Evolutionary conservation across 208 protist species (phyloP).

Genomic region (Acanthamoeba triangularis): DNA sequence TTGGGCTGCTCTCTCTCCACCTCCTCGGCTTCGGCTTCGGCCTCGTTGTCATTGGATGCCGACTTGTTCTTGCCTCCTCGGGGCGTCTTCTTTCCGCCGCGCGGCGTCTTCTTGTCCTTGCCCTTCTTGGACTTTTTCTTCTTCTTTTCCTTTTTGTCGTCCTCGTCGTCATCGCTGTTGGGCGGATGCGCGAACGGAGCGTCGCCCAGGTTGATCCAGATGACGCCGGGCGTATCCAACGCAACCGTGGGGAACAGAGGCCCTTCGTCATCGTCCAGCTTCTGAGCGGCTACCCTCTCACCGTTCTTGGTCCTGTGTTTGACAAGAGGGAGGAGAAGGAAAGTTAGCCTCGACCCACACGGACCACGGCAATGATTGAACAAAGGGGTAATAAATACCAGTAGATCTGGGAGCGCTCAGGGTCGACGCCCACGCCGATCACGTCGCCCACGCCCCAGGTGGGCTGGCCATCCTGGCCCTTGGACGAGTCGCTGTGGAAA

Average conservation of each 20-base stretch:
- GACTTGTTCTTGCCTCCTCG: background rate
- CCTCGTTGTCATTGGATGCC: background rate
- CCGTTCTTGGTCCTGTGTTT: constrained; percentile 69
- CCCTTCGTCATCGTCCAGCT: constrained; percentile 51
- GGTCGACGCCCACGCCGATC: constrained; percentile 60
- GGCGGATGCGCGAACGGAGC: constrained; percentile 10
- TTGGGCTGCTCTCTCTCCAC: background rate
- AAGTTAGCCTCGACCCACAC: too few species aligned
- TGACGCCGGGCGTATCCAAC: background rate
- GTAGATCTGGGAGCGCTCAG: background rate
- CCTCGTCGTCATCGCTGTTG: background rate
- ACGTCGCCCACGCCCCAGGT: constrained; percentile 65
- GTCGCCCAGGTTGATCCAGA: constrained; percentile 60
- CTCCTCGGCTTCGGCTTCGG: background rate
- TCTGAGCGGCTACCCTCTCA: background rate
- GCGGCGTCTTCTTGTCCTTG: constrained; percentile 63
- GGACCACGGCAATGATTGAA: background rate
- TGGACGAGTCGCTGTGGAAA: background rate
- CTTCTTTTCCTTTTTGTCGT: constrained; percentile 57
- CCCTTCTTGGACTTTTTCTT: constrained; percentile 19
- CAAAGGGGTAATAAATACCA: constrained; percentile 14
- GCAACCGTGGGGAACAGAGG: constrained; percentile 67
- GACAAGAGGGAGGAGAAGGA: background rate
- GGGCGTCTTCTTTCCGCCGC: constrained; percentile 45
- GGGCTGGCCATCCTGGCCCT: constrained; percentile 42